Percentiles rank a stretch among this genome's conserved stretches.
Conservation (phyloP, 2,329 filamentous ascomycete genomes). For the Colletotrichum navitas region DNA sequence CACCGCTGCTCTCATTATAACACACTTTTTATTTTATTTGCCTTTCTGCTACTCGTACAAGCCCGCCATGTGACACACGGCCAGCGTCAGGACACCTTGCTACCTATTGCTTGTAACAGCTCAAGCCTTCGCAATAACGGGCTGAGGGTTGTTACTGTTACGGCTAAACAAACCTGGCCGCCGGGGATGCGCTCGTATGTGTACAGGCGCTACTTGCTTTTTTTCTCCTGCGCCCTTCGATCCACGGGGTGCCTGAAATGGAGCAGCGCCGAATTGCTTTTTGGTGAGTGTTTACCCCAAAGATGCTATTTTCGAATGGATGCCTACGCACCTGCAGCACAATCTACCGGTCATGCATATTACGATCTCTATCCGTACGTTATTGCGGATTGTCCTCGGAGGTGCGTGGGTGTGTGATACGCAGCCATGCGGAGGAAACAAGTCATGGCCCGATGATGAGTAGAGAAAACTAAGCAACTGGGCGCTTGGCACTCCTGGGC, state of each 20-base stretch:
- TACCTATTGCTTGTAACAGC: conserved; percentile 11
- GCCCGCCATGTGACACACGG: conserved; percentile 30
- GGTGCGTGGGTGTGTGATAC: not conserved
- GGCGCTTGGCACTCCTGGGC: conserved; percentile 7
- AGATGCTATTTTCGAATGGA: conserved; percentile 20
- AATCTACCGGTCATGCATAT: conserved; percentile 26
- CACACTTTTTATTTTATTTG: conserved; percentile 24
- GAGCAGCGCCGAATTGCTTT: not conserved
- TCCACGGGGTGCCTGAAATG: conserved; percentile 7
- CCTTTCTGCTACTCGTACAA: conserved; percentile 31
- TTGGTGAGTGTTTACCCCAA: not conserved
- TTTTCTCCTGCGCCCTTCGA: conserved; percentile 2
- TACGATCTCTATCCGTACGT: not conserved
- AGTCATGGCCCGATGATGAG: conserved; percentile 18
- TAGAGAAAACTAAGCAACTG: not conserved
- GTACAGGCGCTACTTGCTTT: not conserved
- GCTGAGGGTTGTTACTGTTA: not conserved
- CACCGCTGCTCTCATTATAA: conserved; percentile 9
- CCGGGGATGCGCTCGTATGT: too few species aligned
- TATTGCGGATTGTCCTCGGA: conserved; percentile 19
- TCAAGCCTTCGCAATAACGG: not conserved
- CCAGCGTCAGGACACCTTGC: not conserved
- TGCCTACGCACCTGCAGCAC: conserved; percentile 22
- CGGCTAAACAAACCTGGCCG: not conserved
- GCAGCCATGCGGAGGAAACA: conserved; percentile 28